Evolutionary conservation across 345 rosid species (phyloP).

Genomic region (Sonneratia caseolaris): DNA sequence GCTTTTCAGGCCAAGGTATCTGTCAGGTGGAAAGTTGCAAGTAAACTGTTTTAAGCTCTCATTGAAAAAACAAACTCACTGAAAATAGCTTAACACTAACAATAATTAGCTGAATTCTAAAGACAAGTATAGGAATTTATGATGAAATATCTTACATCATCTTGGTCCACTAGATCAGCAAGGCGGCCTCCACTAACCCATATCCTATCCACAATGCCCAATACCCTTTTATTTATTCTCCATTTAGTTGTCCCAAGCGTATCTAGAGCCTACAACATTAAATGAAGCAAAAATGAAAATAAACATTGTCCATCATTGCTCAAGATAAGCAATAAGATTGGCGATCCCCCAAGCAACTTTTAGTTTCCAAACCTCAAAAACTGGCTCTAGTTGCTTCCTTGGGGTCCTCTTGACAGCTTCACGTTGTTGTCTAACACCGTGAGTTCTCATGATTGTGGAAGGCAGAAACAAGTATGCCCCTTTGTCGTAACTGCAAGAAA

Average conservation of each 20-base stretch:
- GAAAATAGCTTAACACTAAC: slow-evolving; percentile 4
- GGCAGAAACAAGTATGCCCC: slow-evolving; percentile 82
- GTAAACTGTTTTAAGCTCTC: neutral
- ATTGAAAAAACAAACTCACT: neutral
- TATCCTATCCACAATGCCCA: slow-evolving; percentile 76
- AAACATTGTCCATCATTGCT: neutral
- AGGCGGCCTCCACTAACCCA: slow-evolving; percentile 87
- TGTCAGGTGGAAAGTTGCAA: slow-evolving; percentile 12
- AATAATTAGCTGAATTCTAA: neutral
- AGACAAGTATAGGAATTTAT: slow-evolving; percentile 1
- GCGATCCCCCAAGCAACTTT: neutral
- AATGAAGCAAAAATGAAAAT: neutral
- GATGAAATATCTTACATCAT: slow-evolving; percentile 50
- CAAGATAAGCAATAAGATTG: neutral
- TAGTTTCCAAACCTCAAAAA: slow-evolving; percentile 59
- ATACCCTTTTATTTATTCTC: slow-evolving; percentile 78
- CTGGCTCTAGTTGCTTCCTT: slow-evolving; percentile 50
- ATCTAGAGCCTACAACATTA: slow-evolving; percentile 54
- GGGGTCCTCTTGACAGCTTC: slow-evolving; percentile 61
- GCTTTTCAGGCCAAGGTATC: slow-evolving; percentile 69
- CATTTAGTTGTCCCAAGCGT: slow-evolving; percentile 93
- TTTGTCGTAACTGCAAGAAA: slow-evolving; percentile 60
- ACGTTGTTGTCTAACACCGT: slow-evolving; percentile 79
- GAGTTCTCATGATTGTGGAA: slow-evolving; percentile 82
- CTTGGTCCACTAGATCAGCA: slow-evolving; percentile 75